Conservation (phyloP, 441 rosid species). For the Erysimum cheiri region DNA sequence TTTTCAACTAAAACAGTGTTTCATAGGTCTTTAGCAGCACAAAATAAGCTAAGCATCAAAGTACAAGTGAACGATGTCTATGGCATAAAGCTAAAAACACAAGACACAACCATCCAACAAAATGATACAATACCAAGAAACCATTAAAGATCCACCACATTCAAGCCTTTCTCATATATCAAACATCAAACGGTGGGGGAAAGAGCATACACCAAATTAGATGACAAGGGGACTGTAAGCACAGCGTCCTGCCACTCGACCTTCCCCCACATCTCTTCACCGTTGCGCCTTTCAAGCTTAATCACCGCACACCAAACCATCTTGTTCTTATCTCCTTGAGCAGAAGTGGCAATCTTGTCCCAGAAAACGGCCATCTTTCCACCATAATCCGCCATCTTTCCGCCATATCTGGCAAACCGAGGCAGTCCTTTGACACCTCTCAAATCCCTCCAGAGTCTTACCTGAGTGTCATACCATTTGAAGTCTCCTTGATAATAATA, state of each 20-base stretch:
- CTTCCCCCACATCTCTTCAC: conserved; percentile 19
- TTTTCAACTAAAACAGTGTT: neutral
- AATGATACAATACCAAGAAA: neutral
- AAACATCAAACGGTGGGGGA: conserved; percentile 23
- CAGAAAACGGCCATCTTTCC: conserved; percentile 20
- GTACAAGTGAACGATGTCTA: neutral
- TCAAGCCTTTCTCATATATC: neutral
- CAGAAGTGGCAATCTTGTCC: neutral
- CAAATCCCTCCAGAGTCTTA: neutral
- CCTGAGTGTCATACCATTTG: conserved; percentile 20
- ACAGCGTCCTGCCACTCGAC: conserved; percentile 15
- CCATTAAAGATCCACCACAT: neutral
- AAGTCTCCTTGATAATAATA: neutral
- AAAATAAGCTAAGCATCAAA: neutral
- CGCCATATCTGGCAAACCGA: neutral
- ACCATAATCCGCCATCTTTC: neutral
- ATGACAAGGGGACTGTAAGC: conserved; percentile 15
- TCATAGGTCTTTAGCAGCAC: neutral
- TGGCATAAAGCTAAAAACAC: neutral
- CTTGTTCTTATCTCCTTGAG: neutral
- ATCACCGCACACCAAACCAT: conserved; percentile 9
- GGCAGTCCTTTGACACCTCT: neutral
- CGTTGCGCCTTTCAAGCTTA: conserved; percentile 16
- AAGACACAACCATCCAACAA: neutral
- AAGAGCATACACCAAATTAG: neutral